Conservation (phyloP, 371 early-diverging fungal genomes). For the Choanephora cucurbitarum region DNA sequence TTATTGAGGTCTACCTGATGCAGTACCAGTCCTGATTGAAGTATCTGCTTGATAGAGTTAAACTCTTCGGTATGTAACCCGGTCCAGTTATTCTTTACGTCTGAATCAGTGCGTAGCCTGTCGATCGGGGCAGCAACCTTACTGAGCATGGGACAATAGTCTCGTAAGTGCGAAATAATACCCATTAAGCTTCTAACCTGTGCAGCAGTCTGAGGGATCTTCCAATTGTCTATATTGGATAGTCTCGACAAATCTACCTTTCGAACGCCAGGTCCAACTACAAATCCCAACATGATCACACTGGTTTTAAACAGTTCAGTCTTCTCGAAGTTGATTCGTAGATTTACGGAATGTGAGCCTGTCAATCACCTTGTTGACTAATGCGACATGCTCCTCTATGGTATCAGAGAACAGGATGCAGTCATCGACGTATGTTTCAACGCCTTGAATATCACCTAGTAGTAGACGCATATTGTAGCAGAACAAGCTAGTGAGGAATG, state of each 20-base stretch:
- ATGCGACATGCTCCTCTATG: background rate
- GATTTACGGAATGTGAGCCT: background rate
- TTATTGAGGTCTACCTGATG: background rate
- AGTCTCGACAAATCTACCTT: background rate
- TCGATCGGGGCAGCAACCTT: constrained; percentile 1
- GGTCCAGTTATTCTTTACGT: background rate
- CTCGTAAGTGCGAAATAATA: background rate
- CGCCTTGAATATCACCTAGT: background rate
- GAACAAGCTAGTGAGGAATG: background rate
- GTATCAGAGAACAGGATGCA: background rate
- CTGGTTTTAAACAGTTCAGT: background rate
- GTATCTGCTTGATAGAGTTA: background rate
- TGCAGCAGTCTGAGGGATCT: background rate
- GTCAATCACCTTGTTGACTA: background rate
- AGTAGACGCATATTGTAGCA: background rate
- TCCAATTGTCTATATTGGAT: background rate
- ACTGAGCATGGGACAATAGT: background rate
- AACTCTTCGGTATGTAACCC: background rate
- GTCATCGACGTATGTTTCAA: constrained; percentile 3
- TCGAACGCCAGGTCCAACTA: background rate
- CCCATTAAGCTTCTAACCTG: constrained; percentile 4
- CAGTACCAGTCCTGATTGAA: background rate
- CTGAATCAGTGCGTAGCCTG: background rate
- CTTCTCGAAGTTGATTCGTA: background rate
- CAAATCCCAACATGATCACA: background rate